Evolutionary conservation across 169 alveolate species (phyloP), one percentile per base, ranked within the genome.

Genomic region (Prorocentrum cordatum): DNA sequence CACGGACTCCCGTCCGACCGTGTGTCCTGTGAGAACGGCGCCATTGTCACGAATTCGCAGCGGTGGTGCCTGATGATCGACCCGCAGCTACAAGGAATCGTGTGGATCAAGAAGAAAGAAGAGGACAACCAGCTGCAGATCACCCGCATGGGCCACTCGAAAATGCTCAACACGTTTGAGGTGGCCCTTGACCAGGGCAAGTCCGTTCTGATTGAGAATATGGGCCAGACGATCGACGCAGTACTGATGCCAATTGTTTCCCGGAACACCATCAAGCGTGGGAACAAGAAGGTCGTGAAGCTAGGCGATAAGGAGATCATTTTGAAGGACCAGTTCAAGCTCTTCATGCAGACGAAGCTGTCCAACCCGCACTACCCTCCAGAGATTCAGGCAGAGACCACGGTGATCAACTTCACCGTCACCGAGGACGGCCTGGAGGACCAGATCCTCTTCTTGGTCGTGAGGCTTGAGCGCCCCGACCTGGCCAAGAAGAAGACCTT

Each of bases 291-390:
- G 38, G 95, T 95, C 66, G 92, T 95, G 89, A 95, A 96, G 93
- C 93, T 97, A 62, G 98, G 97, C 47, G 98, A 96, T 77, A 95
- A 97, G 92, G 91, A 82, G 92, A 93, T 96, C 45, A 94, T 93
- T 77, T 94, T 95, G 80, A 94, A 94, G 73, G 95, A 94, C 71
- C 93, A 94, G 71, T 97, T 97, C 95, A 93, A 93, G 71, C 95
- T 97, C 36, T 95, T 95, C 89, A 90, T 97, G 94, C 98, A 96
- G 91, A 97, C 99, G 24, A 95, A 97, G 93, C 93, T 97, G 29
- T 94, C 97, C n/a, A 97, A 97, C 83, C 99, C 99, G 14, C 99
- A 97, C 86, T 97, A 96, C 91, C 98, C 97, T 26, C 99, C 99
- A 36, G 99, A 97, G 95, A 95, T 97, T 42, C 96, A 96, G 91